Evolutionary conservation across 768 basidiomycete species (phyloP), one percentile per base, ranked within the genome.

Genomic region (Termitomyces titanicus): DNA sequence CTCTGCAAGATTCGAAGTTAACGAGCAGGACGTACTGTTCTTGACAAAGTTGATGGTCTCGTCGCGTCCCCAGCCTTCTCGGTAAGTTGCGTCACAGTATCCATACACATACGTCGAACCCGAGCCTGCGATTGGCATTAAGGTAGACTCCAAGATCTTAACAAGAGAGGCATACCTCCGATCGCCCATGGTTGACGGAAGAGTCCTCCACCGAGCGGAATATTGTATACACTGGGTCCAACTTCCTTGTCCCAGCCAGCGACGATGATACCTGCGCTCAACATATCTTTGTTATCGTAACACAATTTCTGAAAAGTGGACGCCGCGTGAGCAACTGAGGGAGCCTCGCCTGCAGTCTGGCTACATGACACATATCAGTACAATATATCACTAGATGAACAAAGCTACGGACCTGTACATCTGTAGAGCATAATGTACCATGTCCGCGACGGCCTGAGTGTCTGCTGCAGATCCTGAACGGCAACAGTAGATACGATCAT

Each of bases 121-220:
- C 48, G 94, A 96, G 24, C 93, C 90, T 93, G 61, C 18, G 48
- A 27, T 46, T 37, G 40, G 29, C 17, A 33, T 53, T 56, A 49
- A 24, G 9, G 40, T 48, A 39, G 34, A 20, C 20, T 38, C 43
- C 8, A n/a, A 11, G 33, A 24, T 18, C 24, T 63, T 44, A 38
- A 45, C 34, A 44, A 22, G 18, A n/a, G 13, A 10, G 42, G 68
- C 83, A 39, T 65, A 91, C 94, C 94, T 70, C 95, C 97, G 60
- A 99, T 98, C 46, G 96, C 93, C 97, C 97, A 99, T 7, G 96
- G 95, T 63, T 96, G 95, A 57, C 91, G 85, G 83, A 99, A 98
- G 44, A 96, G 75, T 25, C 97, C 97, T 51, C 97, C 97, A 22
- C 97, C 97, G 13, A 99, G 79, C 15, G 97, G 96, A 58, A 99